Percentiles rank a stretch among this genome's conserved stretches.
These are phyloP conservation scores for Exobasidium rhododendri DNA, from an alignment of 1,284 basidiomycete genomes.

Conservation along the genomic window DNA sequence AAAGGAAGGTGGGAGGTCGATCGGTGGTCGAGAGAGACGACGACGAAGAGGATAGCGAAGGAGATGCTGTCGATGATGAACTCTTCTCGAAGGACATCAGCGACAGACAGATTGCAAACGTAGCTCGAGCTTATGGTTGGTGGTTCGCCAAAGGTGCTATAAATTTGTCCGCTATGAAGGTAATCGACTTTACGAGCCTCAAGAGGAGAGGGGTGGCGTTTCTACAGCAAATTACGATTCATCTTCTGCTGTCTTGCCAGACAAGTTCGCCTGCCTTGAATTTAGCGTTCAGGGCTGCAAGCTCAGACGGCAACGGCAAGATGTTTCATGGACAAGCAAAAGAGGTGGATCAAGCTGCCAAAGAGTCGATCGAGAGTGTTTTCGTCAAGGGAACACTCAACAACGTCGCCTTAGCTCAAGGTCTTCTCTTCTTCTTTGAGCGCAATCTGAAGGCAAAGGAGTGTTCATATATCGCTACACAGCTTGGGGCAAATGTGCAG, in stretches of 20 bases:
- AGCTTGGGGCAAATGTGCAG: neutral
- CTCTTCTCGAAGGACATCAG: neutral
- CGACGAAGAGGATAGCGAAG: constrained; percentile 57
- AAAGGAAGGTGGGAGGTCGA: constrained; percentile 66
- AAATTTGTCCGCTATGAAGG: constrained; percentile 76
- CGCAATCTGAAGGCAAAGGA: constrained; percentile 1
- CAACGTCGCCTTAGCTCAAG: constrained; percentile 32
- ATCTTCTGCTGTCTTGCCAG: constrained; percentile 37
- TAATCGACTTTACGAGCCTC: constrained; percentile 42
- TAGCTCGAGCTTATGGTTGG: constrained; percentile 77
- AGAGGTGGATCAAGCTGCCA: neutral
- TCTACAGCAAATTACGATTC: constrained; percentile 35
- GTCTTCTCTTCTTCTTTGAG: constrained; percentile 40
- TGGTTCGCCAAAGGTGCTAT: constrained; percentile 73
- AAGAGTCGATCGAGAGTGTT: constrained; percentile 17
- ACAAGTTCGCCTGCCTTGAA: constrained; percentile 23
- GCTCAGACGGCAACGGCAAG: neutral
- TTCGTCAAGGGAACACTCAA: constrained; percentile 31
- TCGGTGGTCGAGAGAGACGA: constrained; percentile 58
- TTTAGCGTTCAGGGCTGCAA: constrained; percentile 14
- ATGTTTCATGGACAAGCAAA: neutral
- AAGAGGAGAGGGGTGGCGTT: constrained; percentile 26
- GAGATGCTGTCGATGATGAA: constrained; percentile 33
- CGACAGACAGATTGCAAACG: constrained; percentile 62
- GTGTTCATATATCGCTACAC: neutral